Evolutionary conservation across 2,329 filamentous ascomycete species (phyloP).

Genomic region (Rhynchosporium secalis): DNA sequence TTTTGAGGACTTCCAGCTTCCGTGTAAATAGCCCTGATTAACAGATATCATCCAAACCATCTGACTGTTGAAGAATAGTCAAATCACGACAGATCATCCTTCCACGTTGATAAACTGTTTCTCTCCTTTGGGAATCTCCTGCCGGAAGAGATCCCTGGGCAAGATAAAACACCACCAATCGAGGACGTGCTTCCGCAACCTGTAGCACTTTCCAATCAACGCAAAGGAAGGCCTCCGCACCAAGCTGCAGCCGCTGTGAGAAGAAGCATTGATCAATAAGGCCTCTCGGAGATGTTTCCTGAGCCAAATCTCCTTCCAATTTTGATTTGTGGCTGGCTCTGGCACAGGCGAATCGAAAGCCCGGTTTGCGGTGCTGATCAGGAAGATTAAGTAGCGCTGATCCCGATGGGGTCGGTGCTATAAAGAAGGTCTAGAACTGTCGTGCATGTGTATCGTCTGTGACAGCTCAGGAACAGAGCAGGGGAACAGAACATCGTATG

Average conservation of each 20-base stretch:
- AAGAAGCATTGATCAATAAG: conserved; percentile 23
- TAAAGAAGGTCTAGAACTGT: conserved; percentile 3
- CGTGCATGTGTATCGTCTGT: background rate
- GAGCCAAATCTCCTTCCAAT: conserved; percentile 13
- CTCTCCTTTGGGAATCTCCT: background rate
- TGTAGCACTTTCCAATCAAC: conserved; percentile 19
- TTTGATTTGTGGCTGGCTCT: conserved; percentile 4
- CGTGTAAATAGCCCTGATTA: background rate
- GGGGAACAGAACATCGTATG: conserved; percentile 14
- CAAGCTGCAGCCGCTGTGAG: conserved; percentile 22
- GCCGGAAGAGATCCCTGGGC: background rate
- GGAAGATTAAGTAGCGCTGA: conserved; percentile 28
- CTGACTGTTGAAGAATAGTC: background rate
- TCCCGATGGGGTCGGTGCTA: conserved; percentile 7
- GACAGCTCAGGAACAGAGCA: conserved; percentile 17
- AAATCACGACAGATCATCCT: background rate
- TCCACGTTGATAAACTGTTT: background rate
- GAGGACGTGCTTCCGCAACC: background rate
- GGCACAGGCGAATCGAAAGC: conserved; percentile 20
- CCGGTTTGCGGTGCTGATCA: conserved; percentile 22
- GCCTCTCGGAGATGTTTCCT: background rate
- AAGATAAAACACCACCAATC: background rate
- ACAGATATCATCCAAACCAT: background rate
- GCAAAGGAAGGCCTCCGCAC: conserved; percentile 13
- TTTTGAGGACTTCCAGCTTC: background rate